A percentile compares a stretch with the other conserved stretches of the same genome.
These are phyloP conservation scores for Globisporangium mamillatum DNA, from an alignment of 352 stramenopile species.

Conservation along the genomic window DNA sequence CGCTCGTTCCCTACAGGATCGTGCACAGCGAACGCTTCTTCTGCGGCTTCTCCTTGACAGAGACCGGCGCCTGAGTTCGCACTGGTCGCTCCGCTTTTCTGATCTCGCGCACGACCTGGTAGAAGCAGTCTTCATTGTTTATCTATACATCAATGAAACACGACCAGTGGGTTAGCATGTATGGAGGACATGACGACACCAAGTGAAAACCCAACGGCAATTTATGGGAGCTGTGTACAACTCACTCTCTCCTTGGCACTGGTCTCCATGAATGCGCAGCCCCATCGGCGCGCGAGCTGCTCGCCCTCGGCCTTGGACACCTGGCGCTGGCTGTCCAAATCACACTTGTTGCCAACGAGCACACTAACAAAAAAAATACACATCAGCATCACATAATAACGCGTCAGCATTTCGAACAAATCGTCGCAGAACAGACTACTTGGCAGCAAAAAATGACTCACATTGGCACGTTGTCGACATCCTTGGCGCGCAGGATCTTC, in stretches of 20 bases:
- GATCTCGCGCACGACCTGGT: constrained; percentile 87
- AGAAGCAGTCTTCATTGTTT: constrained; percentile 90
- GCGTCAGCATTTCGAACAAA: not conserved
- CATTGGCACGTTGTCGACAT: constrained; percentile 85
- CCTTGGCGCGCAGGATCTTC: constrained; percentile 88
- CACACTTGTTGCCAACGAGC: constrained; percentile 88
- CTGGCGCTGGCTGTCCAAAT: constrained; percentile 74
- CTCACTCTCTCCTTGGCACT: constrained; percentile 85
- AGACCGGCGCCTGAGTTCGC: constrained; percentile 36
- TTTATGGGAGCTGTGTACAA: too few species aligned
- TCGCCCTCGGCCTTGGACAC: constrained; percentile 65
- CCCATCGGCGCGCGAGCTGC: constrained; percentile 68
- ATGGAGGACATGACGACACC: too few species aligned
- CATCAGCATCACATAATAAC: not conserved
- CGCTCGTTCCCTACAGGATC: constrained; percentile 30
- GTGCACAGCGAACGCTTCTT: constrained; percentile 58
- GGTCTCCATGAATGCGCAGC: constrained; percentile 87
- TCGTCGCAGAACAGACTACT: not conserved
- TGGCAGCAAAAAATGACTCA: constrained; percentile 15
- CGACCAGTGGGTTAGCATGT: constrained; percentile 6
- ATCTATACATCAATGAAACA: constrained; percentile 32
- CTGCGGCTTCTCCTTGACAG: constrained; percentile 50
- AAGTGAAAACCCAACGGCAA: too few species aligned
- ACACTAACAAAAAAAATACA: constrained; percentile 35
- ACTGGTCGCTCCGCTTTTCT: constrained; percentile 69